phyloP scores from a whole-genome alignment of 2,329 filamentous ascomycete genomes.

The Fonsecaea nubica region DNA sequence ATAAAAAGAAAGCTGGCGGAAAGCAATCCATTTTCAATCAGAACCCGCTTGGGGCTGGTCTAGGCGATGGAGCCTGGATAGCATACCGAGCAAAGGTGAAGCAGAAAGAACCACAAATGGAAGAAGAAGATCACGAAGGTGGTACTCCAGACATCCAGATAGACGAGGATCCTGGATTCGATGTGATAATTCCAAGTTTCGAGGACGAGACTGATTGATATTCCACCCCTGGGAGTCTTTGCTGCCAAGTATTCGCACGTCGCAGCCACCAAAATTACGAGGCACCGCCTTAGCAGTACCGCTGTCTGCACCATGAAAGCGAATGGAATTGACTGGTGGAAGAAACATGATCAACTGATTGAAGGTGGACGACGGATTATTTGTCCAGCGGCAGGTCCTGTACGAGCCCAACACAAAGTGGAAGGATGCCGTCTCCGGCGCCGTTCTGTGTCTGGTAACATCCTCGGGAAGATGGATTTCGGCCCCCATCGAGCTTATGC shows the following conservation, averaged over 20 bases:
- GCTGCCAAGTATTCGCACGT: not conserved
- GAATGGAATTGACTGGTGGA: not conserved
- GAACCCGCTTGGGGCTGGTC: constrained; percentile 45
- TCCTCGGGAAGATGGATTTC: constrained; percentile 15
- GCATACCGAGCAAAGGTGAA: constrained; percentile 47
- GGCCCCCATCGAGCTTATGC: constrained; percentile 27
- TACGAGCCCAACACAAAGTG: constrained; percentile 2
- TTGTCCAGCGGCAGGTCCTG: not conserved
- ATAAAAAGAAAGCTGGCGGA: constrained; percentile 40
- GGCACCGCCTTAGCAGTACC: not conserved
- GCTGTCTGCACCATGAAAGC: not conserved
- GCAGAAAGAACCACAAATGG: constrained; percentile 25
- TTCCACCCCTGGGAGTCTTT: not conserved
- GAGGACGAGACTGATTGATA: constrained; percentile 41
- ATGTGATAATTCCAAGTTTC: constrained; percentile 43
- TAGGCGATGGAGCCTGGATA: constrained; percentile 49
- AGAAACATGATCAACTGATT: not conserved
- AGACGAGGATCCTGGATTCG: constrained; percentile 40
- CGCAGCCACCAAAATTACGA: not conserved
- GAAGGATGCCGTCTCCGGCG: not conserved
- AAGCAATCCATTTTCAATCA: constrained; percentile 45
- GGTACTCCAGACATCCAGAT: constrained; percentile 37
- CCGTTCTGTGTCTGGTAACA: not conserved
- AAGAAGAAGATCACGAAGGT: constrained; percentile 30
- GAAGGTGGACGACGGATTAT: not conserved